phyloP scores from a whole-genome alignment of 2,329 filamentous ascomycete species.

The Fusarium continuum region DNA sequence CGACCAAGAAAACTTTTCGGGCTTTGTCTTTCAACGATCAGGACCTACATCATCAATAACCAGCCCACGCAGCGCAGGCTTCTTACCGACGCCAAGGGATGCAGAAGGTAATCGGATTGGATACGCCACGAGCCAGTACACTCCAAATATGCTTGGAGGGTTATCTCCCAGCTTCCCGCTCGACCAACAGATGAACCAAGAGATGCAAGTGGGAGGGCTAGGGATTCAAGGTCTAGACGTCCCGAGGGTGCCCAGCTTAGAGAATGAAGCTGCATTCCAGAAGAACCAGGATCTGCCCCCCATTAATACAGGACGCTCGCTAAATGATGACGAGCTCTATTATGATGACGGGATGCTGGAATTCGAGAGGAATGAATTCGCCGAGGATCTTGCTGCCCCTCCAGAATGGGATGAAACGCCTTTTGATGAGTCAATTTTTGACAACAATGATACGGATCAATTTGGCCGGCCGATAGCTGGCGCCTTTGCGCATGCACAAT shows the following conservation, averaged over 20 bases:
- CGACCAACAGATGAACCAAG: constrained; percentile 15
- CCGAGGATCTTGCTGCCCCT: constrained; percentile 54
- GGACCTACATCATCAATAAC: constrained; percentile 60
- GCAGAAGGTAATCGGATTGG: constrained; percentile 64
- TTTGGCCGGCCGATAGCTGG: constrained; percentile 69
- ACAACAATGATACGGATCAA: constrained; percentile 70
- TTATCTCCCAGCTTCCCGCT: constrained; percentile 29
- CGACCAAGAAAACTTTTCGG: constrained; percentile 67
- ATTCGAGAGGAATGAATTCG: constrained; percentile 56
- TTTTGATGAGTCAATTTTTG: constrained; percentile 80
- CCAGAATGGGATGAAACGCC: constrained; percentile 60
- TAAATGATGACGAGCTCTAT: constrained; percentile 70
- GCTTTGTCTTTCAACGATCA: constrained; percentile 66
- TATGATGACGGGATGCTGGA: constrained; percentile 71
- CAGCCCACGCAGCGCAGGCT: constrained; percentile 59
- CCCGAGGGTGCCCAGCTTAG: constrained; percentile 19
- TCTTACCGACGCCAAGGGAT: constrained; percentile 65
- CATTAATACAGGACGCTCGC: constrained; percentile 7
- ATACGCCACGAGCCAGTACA: constrained; percentile 62
- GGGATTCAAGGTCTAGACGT: constrained; percentile 53
- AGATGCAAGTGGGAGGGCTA: constrained; percentile 49
- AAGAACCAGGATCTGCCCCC: constrained; percentile 34
- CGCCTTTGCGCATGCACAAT: constrained; percentile 64
- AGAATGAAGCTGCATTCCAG: constrained; percentile 37
- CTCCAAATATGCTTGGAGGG: constrained; percentile 40